Percentiles rank a stretch among this genome's conserved stretches.
phyloP scores from a whole-genome alignment of 805 yeast genomes.

The Aciculoconidium aculeatum region DNA sequence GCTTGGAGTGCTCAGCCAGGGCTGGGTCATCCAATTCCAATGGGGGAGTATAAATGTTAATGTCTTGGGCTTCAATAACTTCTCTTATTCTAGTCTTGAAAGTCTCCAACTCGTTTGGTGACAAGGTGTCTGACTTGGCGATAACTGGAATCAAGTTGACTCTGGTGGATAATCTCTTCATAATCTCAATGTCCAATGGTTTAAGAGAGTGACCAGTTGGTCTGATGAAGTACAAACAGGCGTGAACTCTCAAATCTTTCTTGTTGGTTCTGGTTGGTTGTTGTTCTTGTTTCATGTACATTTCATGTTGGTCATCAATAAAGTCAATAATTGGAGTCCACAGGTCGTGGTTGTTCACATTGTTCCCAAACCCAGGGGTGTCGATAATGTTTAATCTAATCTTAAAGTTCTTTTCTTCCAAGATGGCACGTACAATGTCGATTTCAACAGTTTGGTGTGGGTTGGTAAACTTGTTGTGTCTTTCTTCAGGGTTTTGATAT shows the following conservation, averaged over 20 bases:
- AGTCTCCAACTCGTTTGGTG: slow-evolving; percentile 59
- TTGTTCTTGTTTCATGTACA: slow-evolving; percentile 86
- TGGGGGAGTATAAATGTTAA: slow-evolving; percentile 79
- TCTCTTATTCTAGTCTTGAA: slow-evolving; percentile 76
- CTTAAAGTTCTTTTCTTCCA: slow-evolving; percentile 79
- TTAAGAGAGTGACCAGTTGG: slow-evolving; percentile 87
- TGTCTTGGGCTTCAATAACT: slow-evolving; percentile 78
- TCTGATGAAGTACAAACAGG: slow-evolving; percentile 81
- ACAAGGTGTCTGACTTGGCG: slow-evolving; percentile 82
- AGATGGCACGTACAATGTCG: slow-evolving; percentile 70
- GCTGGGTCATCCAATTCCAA: slow-evolving; percentile 70
- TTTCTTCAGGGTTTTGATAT: slow-evolving; percentile 47
- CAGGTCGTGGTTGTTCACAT: slow-evolving; percentile 75
- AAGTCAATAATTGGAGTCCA: slow-evolving; percentile 87
- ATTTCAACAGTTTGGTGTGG: slow-evolving; percentile 68
- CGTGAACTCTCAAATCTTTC: slow-evolving; percentile 85
- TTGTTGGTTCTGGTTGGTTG: slow-evolving; percentile 68
- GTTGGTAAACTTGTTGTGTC: slow-evolving; percentile 51
- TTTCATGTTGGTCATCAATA: slow-evolving; percentile 86
- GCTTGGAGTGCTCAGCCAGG: slow-evolving; percentile 74
- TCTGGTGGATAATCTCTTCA: slow-evolving; percentile 75
- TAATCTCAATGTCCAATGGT: slow-evolving; percentile 82
- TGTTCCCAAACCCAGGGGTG: slow-evolving; percentile 93
- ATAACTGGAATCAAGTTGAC: slow-evolving; percentile 87
- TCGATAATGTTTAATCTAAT: slow-evolving; percentile 77